Base-by-base conservation (phyloP, 805 yeast genomes). In the Wickerhamiella azyma region DNA sequence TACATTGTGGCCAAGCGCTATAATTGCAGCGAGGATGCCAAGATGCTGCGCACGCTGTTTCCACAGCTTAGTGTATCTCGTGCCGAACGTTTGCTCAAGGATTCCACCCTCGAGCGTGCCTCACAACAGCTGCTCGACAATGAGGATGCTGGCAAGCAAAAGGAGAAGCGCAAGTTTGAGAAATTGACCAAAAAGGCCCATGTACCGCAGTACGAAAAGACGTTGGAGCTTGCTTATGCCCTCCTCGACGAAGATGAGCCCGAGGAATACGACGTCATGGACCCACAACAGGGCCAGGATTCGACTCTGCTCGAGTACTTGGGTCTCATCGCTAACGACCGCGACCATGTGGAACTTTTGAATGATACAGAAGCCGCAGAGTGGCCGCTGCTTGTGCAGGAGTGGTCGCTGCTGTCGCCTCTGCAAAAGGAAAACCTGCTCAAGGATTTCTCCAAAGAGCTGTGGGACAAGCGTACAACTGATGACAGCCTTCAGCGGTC, bases 221-320 rank as follows among this genome's bases (percentile, higher is more conserved):
- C 39, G 9, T 37, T 42, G 4, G 17, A 28, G 21, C 28, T 42
- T 11, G 45, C 45, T 6, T 24, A 36, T 9, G 35, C 45, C 13
- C 26, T 42, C n/a, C 28, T 42, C 9, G 45, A 35, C 18, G 45
- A 42, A n/a, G 44, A 41, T 19, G 43, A 40, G 37, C 43, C 43
- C 18, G 43, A 40, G 28, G 43, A 40, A 8, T 17, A 35, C 11
- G 37, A 35, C n/a, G 33, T 30, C 16, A 30, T 30, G 33, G 33
- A 30, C 33, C 33, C 33, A 2, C 33, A 30, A 8, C 9, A 13
- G 9, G 16, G 16, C 14, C 33, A 30, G 16, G 33, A 30, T 8
- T 4, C 11, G 7, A 30, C 33, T 5, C 33, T 30, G 5, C 3
- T 30, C 16, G 33, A 30, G 16, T 11, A 11, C 6, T n/a, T 30